Percentiles rank a stretch among this genome's conserved stretches.
Evolutionary conservation across 129 eudicot genomes (phyloP).

Genomic region (Lactuca sativa): DNA sequence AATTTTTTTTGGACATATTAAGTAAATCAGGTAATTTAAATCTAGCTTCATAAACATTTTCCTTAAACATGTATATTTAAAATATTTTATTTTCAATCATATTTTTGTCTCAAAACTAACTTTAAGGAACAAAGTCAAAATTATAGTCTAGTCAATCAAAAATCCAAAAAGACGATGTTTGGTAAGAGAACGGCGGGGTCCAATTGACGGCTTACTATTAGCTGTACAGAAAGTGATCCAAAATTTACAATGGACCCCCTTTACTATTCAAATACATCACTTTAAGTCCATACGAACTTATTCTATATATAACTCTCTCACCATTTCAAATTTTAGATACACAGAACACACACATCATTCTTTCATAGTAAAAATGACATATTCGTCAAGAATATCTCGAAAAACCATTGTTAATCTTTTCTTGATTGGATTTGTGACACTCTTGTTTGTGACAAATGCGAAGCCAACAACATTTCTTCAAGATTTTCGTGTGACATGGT

Average conservation of each 20-base stretch:
- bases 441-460: slow-evolving; percentile 10
- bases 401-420: slow-evolving; percentile 13
- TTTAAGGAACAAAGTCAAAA: slow-evolving; percentile 6
- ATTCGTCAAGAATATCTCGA: neutral
- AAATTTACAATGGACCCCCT: slow-evolving; percentile 13
- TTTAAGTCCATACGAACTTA: slow-evolving; percentile 15
- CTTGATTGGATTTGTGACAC: slow-evolving; percentile 10
- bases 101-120: neutral
- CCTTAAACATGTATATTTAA: neutral
- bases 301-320: slow-evolving; percentile 22
- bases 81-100: neutral
- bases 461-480: slow-evolving; percentile 69
- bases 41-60: neutral
- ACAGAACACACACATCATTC: slow-evolving; percentile 3
- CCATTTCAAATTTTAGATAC: slow-evolving; percentile 5
- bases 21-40: neutral
- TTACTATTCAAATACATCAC: slow-evolving; percentile 13
- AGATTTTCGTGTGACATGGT: slow-evolving; percentile 73
- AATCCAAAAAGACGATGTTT: slow-evolving; percentile 24
- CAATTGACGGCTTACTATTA: slow-evolving; percentile 49
- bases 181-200: slow-evolving; percentile 24
- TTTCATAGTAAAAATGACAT: slow-evolving; percentile 18
- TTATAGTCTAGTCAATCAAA: neutral
- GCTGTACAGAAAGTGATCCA: slow-evolving; percentile 57
- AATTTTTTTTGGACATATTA: too few relatives aligned